These are phyloP conservation scores for Phytophthora lateralis DNA, from an alignment of 352 stramenopile genomes.

Conservation along the genomic window DNA sequence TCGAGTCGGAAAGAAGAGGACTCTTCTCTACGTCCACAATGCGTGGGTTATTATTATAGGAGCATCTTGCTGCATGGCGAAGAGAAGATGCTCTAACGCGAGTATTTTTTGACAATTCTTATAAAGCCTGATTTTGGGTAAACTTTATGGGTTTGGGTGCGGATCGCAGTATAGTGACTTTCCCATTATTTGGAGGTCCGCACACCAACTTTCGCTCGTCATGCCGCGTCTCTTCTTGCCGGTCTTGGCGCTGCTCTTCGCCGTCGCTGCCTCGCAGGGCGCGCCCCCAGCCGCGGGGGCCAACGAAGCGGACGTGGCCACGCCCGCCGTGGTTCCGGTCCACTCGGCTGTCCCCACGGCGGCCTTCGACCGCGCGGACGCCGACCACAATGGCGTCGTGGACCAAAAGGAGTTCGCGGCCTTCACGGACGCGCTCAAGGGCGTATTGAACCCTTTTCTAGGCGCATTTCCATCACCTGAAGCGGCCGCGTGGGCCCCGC, in stretches of 20 bases:
- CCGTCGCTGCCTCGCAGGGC: slow-evolving; percentile 25
- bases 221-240: slow-evolving; percentile 28
- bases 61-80: too few relatives aligned
- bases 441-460: slow-evolving; percentile 60
- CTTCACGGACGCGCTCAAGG: slow-evolving; percentile 61
- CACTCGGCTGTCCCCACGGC: slow-evolving; percentile 9
- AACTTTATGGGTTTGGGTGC: too few relatives aligned
- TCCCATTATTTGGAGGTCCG: too few relatives aligned
- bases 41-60: too few relatives aligned
- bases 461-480: slow-evolving; percentile 25
- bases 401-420: slow-evolving; percentile 68
- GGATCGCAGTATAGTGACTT: too few relatives aligned
- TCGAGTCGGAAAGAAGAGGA: too few relatives aligned
- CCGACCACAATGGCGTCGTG: slow-evolving; percentile 73
- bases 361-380: slow-evolving; percentile 73
- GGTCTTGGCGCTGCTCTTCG: slow-evolving; percentile 28
- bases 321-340: slow-evolving; percentile 13
- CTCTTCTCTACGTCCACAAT: too few relatives aligned
- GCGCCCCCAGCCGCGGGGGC: slow-evolving; percentile 21
- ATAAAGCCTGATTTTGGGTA: too few relatives aligned
- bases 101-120: too few relatives aligned
- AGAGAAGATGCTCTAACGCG: too few relatives aligned
- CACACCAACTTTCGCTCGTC: not conserved
- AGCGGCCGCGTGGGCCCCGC: slow-evolving; percentile 17
- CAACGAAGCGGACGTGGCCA: slow-evolving; percentile 15